A percentile compares a stretch with the other conserved stretches of the same genome.
Evolutionary conservation across 148 eudicot species (phyloP).

Genomic region (Agrostemma githago): DNA sequence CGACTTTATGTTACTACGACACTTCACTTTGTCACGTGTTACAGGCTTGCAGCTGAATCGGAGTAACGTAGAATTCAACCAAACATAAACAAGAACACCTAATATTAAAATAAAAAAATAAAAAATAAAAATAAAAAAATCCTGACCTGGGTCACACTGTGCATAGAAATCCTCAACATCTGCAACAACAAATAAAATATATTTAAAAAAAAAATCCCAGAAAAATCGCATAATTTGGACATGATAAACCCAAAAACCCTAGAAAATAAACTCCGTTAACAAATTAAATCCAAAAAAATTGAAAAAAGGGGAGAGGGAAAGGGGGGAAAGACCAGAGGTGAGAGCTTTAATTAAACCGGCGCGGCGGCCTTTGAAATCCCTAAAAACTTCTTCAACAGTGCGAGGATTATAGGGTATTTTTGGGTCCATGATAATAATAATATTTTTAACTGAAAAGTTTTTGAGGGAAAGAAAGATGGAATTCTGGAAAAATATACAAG

Average conservation of each 20-base stretch:
- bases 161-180: conserved; percentile 39
- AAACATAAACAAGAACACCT: neutral
- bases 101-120: neutral
- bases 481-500: neutral
- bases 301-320: neutral
- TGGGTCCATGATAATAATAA: conserved; percentile 28
- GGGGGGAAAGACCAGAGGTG: conserved; percentile 33
- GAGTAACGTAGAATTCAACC: neutral
- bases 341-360: conserved; percentile 56
- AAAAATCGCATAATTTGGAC: neutral
- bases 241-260: neutral
- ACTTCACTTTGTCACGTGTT: no score
- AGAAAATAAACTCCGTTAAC: neutral
- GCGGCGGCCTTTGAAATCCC: conserved; percentile 53
- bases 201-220: neutral
- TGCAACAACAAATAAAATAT: conserved; percentile 18
- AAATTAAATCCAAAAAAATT: neutral
- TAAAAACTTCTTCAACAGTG: conserved; percentile 60
- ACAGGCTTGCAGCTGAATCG: no score
- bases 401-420: conserved; percentile 42
- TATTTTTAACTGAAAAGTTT: no score
- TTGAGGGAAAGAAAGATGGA: neutral
- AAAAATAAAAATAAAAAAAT: conserved; percentile 6
- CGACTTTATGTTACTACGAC: no score
- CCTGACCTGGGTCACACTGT: conserved; percentile 54